Percentiles rank a stretch among this genome's conserved stretches.
phyloP scores from a whole-genome alignment of 495 filamentous ascomycete genomes.

The Peziza echinospora region DNA sequence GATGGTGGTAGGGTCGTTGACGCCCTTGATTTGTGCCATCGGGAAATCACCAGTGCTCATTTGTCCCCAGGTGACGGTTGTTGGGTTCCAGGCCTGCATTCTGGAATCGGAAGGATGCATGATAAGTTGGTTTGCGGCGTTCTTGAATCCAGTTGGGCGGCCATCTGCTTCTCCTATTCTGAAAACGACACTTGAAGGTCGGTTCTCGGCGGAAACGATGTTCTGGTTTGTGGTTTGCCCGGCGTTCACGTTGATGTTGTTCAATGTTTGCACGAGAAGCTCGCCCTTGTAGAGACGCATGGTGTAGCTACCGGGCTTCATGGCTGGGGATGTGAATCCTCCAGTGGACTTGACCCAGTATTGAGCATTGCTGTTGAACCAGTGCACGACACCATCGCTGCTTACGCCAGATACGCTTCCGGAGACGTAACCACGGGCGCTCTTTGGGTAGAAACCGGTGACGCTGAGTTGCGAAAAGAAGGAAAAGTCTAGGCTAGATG shows the following conservation, averaged over 20 bases:
- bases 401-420: slow-evolving; percentile 30
- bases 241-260: slow-evolving; percentile 29
- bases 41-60: slow-evolving; percentile 32
- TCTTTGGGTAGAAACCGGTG: slow-evolving; percentile 33
- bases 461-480: slow-evolving; percentile 38
- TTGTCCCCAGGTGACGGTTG: slow-evolving; percentile 37
- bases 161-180: slow-evolving; percentile 44
- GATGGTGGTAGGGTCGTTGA: slow-evolving; percentile 42
- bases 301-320: slow-evolving; percentile 46
- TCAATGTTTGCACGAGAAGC: slow-evolving; percentile 26
- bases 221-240: slow-evolving; percentile 30
- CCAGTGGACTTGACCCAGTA: slow-evolving; percentile 39
- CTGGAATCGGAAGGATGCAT: slow-evolving; percentile 46
- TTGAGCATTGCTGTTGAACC: slow-evolving; percentile 39
- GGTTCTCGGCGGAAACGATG: slow-evolving; percentile 29
- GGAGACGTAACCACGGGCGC: slow-evolving; percentile 33
- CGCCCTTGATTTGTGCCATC: slow-evolving; percentile 42
- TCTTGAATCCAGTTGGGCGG: slow-evolving; percentile 40
- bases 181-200: slow-evolving; percentile 31
- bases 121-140: slow-evolving; percentile 39
- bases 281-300: slow-evolving; percentile 48
- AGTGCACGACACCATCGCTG: slow-evolving; percentile 38
- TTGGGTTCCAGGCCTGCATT: slow-evolving; percentile 36
- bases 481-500: slow-evolving; percentile 30
- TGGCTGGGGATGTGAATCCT: slow-evolving; percentile 37